Conservation (phyloP, 1,284 basidiomycete species). For the Ganoderma lingzhi region DNA sequence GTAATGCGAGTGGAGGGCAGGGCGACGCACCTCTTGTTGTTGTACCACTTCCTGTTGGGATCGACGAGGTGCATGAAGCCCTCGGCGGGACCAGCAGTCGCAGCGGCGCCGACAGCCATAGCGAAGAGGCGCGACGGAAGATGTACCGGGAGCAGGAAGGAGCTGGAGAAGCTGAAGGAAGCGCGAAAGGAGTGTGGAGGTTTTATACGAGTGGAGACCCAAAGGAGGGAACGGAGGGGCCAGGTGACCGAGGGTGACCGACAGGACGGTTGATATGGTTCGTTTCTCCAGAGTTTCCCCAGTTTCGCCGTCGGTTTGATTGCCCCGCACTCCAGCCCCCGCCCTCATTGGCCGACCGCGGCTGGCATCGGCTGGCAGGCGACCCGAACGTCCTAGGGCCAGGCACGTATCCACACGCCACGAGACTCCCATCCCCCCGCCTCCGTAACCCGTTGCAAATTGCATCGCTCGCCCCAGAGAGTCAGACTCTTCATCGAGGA, state of each 20-base stretch:
- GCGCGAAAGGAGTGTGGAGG: conserved; percentile 40
- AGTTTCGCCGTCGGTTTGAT: conserved; percentile 37
- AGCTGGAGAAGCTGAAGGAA: conserved; percentile 42
- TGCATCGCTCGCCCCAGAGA: not conserved
- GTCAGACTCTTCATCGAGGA: not conserved
- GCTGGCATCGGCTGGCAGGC: conserved; percentile 1
- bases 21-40: conserved; percentile 65
- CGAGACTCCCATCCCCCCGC: not conserved
- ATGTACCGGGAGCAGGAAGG: conserved; percentile 32
- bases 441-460: not conserved
- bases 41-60: conserved; percentile 75
- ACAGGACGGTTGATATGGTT: conserved; percentile 22
- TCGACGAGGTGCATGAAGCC: conserved; percentile 66
- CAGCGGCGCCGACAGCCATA: conserved; percentile 58
- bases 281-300: conserved; percentile 44
- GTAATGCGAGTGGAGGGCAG: not conserved
- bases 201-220: conserved; percentile 36
- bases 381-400: conserved; percentile 30
- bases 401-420: conserved; percentile 28
- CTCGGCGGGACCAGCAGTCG: conserved; percentile 35
- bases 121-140: conserved; percentile 41
- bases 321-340: conserved; percentile 40
- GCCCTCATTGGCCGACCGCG: conserved; percentile 29
- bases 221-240: conserved; percentile 21
- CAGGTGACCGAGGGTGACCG: conserved; percentile 23